Evolutionary conservation across 345 rosid species (phyloP).

Genomic region (Microthlaspi erraticum): DNA sequence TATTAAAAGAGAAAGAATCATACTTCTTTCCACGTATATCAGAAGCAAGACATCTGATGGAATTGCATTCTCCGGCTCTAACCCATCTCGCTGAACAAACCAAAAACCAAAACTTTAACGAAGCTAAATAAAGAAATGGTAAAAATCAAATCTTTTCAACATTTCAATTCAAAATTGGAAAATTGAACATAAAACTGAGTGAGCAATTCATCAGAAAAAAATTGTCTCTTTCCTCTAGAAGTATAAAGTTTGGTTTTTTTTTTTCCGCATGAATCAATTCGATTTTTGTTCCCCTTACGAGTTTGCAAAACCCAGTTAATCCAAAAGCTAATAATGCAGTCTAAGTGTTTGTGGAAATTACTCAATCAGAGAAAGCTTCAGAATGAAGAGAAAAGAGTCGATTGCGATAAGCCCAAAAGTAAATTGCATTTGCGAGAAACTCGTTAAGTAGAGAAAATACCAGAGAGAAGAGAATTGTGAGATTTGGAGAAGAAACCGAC

Average conservation of each 20-base stretch:
- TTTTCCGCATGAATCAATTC: neutral
- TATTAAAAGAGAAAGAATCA: constrained; percentile 12
- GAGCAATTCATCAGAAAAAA: neutral
- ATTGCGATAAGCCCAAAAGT: neutral
- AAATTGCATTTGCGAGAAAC: neutral
- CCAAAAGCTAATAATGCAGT: constrained; percentile 13
- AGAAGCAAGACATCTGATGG: constrained; percentile 58
- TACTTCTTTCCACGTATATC: constrained; percentile 66
- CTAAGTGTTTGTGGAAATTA: constrained; percentile 46
- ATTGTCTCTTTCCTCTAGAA: neutral
- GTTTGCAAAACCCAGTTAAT: neutral
- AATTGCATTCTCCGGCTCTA: constrained; percentile 37
- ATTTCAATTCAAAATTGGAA: neutral
- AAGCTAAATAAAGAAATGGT: neutral
- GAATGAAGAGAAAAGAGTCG: neutral
- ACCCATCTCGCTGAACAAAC: constrained; percentile 52
- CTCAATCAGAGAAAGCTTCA: neutral
- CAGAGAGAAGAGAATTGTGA: constrained; percentile 41
- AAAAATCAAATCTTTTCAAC: constrained; percentile 20
- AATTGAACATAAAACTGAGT: neutral
- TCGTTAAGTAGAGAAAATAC: constrained; percentile 30
- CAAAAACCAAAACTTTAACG: neutral
- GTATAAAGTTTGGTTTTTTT: neutral
- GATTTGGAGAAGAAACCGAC: constrained; percentile 46
- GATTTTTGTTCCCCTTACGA: neutral